These are phyloP conservation scores for Pittosporum tobira DNA, from an alignment of 129 eudicot genomes.

Conservation along the genomic window DNA sequence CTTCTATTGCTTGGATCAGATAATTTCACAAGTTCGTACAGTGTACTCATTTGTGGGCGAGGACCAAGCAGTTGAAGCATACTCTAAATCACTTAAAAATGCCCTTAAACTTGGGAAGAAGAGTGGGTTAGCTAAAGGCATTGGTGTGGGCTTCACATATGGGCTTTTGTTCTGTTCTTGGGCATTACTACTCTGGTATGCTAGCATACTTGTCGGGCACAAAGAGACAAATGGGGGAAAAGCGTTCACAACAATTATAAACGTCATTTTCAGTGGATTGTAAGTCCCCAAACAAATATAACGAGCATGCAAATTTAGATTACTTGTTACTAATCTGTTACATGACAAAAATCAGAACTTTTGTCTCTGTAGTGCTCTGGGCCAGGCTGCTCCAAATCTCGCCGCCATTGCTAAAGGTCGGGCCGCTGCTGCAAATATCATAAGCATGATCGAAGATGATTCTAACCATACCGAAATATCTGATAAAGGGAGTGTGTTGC, in stretches of 20 bases:
- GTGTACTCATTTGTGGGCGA: slow-evolving; percentile 85
- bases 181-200: slow-evolving; percentile 92
- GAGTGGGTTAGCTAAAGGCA: slow-evolving; percentile 67
- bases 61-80: slow-evolving; percentile 47
- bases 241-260: slow-evolving; percentile 69
- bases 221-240: slow-evolving; percentile 64
- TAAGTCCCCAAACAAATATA: slow-evolving; percentile 24
- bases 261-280: slow-evolving; percentile 87
- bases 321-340: neutral
- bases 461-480: slow-evolving; percentile 19
- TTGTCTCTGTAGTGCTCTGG: slow-evolving; percentile 53
- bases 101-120: slow-evolving; percentile 62
- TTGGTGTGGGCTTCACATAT: slow-evolving; percentile 78
- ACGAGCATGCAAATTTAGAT: neutral
- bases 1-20: slow-evolving; percentile 32
- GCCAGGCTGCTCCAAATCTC: slow-evolving; percentile 81
- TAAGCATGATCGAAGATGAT: slow-evolving; percentile 49
- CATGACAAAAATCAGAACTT: slow-evolving; percentile 11
- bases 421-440: slow-evolving; percentile 52
- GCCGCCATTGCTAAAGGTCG: slow-evolving; percentile 67
- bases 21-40: slow-evolving; percentile 65
- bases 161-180: slow-evolving; percentile 68
- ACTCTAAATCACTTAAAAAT: slow-evolving; percentile 52
- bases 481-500: slow-evolving; percentile 34
- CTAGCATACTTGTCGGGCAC: slow-evolving; percentile 66